phyloP scores from a whole-genome alignment of 75 land plant genomes.

The Ceratopteris richardii region DNA sequence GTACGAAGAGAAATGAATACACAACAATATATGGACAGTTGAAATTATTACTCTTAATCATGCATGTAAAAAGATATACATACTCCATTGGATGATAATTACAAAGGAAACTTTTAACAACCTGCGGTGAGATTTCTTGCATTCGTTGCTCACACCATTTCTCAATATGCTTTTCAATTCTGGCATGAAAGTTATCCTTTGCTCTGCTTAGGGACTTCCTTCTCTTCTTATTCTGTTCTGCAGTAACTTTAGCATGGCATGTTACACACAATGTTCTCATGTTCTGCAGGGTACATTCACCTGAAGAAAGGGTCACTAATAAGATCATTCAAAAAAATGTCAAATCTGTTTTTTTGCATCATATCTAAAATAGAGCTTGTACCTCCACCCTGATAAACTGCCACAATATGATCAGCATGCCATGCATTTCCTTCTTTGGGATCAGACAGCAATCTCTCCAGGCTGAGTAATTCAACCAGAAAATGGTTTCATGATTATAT shows the following conservation, averaged over 20 bases:
- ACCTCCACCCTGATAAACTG: slow-evolving; percentile 96
- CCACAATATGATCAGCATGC: slow-evolving; percentile 96
- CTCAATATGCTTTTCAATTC: slow-evolving; percentile 33
- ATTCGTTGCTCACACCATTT: slow-evolving; percentile 9
- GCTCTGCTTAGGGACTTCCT: slow-evolving; percentile 23
- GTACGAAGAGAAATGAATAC: too few species aligned
- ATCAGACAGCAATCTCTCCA: slow-evolving; percentile 59
- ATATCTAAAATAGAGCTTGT: not conserved
- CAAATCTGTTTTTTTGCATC: not conserved
- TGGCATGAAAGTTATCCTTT: slow-evolving; percentile 39
- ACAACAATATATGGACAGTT: too few species aligned
- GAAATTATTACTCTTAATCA: too few species aligned
- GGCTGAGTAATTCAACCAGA: slow-evolving; percentile 32
- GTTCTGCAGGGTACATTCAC: slow-evolving; percentile 88
- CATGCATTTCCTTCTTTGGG: slow-evolving; percentile 92
- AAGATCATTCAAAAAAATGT: not conserved
- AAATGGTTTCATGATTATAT: not conserved
- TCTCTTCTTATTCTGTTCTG: slow-evolving; percentile 55
- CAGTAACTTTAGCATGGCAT: slow-evolving; percentile 85
- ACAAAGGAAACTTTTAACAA: too few species aligned
- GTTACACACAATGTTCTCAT: slow-evolving; percentile 93
- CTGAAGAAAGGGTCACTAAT: too few species aligned
- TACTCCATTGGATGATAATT: too few species aligned
- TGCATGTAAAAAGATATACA: too few species aligned
- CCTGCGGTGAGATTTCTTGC: not conserved